Evolutionary conservation across 768 basidiomycete genomes (phyloP), one percentile per base, ranked within the genome.

Genomic region (Boletus rubroflammeus): DNA sequence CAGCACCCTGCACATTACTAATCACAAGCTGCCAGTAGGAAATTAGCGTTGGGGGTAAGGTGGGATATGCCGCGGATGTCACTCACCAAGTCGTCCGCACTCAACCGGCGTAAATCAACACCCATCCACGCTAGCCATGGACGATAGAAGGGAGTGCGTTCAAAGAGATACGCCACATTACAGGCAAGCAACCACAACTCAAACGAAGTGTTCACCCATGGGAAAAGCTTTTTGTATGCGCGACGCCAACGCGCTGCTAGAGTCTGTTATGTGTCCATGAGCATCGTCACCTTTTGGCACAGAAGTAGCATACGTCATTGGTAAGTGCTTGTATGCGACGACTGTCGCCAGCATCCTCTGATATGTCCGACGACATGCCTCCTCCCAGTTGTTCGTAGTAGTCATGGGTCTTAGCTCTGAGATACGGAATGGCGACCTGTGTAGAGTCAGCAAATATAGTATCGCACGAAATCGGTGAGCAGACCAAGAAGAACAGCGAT

Each of bases 111-210:
- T 15, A 98, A 71, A 62, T 92, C 88, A 7, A 96, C 76, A 6
- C 91, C 87, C 41, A 94, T 80, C 87, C 88, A 89, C 23, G 81
- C 76, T 47, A 97, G 73, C 95, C 95, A 98, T 13, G 96, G 94
- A 60, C 95, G 82, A 71, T 96, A 93, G 65, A 84, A 88, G 6
- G 86, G 80, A 17, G 88, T 91, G 69, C 78, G 80, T 58, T 93
- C 92, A 64, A 97, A 98, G 14, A 98, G 78, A 72, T 97, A 98
- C 14, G 85, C 84, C 44, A 98, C 72, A 67, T 97, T 98, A 76
- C 84, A 93, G 5, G 79, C 72, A 7, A 98, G 77, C 51, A 95
- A 73, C 82, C 89, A 90, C n/a, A 85, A 54, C 70, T 98, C 95
- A 58, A 88, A 86, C 4, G 75, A 66, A 5, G 81, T 77, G 68